Evolutionary conservation across 108 stramenopile species (phyloP), one percentile per base, ranked within the genome.

Genomic region (Hondaea fermentalgiana): DNA sequence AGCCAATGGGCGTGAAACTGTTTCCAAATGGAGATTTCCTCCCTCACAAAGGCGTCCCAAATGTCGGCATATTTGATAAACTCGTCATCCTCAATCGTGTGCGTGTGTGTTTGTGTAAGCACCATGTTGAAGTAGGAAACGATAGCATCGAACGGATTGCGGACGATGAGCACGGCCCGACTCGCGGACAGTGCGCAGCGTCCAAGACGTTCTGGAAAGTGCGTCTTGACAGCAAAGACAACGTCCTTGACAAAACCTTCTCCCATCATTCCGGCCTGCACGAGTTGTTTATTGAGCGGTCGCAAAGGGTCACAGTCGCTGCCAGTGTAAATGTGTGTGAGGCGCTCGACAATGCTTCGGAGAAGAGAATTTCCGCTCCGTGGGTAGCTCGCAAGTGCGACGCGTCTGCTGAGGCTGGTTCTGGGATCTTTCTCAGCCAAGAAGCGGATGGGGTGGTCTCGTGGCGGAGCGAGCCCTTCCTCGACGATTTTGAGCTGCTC

Each of bases 131-230:
- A 98, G 92, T 96, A 98, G 5, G 96, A 96, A 89, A 97, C 96
- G 88, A 98, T 97, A 59, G 97, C 96, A 95, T 99, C 98, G 88
- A 94, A 99, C 5, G 98, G 98, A 92, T 98, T 99, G 16, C 98
- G 94, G 35, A 98, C 94, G 49, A 99, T 90, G 60, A 99, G 88
- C n/a, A 97, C 94, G 44, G 91, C 95, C 12, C 95, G 91, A 76
- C 88, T 90, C 51, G 90, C 93, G 16, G 44, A 72, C 64, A 97
- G 95, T 12, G 89, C 72, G 44, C 93, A 89, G 57, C n/a, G 87
- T 23, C 98, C 98, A 21, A 72, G 91, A 21, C 98, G 93, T 92
- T 99, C 98, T 8, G 98, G 98, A 89, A 93, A 99, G 92, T 99
- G 98, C 4, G 97, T 97, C 89, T 99, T 99, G 57, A 98, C 96